Base-by-base conservation (phyloP, 2,329 filamentous ascomycete genomes). In the Botrytis pseudocinerea region DNA sequence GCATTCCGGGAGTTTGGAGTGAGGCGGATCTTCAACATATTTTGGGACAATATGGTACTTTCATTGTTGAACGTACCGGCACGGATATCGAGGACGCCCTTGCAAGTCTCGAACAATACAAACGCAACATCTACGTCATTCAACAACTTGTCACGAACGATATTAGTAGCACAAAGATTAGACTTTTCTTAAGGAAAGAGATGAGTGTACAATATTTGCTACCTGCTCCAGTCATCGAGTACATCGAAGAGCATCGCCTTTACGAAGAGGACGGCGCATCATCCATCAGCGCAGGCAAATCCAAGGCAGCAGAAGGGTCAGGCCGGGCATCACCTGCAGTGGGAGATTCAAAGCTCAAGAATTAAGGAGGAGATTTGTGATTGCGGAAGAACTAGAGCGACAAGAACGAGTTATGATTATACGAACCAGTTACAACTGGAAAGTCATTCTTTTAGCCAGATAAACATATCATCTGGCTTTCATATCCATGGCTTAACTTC, bases 41-140 rank as follows among this genome's bases (percentile, higher is more conserved):
- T 74, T 85, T 98, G 18, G 90, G 93, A 65, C 88, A 91, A 80
- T 97, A 92, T 80, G 93, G 93, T 61, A 90, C 92, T 44, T 94
- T 97, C 81, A 92, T 95, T 74, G 88, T 97, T n/a, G 93, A 98
- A 85, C 90, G 95, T 74, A 91, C 90, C 59, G 95, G 94, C 61
- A 97, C 94, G 35, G 93, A 97, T 79, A 92, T 97, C 68, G 93
- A 97, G 75, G 93, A 97, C 80, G 94, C 95, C 2, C 86, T 97
- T 63, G 90, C 92, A n/a, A 91, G 89, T 62, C 85, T 97, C 64
- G 91, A 94, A 80, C 88, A 90, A 74, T 98, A 92, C 89, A 91
- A 93, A 79, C 89, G 94, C 78, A 96, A 97, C 78, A 90, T 82
- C 59, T 78, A 76, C 57, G 76, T 97, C 71, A 95, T 97, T 76